Conservation (phyloP, 768 basidiomycete genomes). For the Russula griseocarnosa region DNA sequence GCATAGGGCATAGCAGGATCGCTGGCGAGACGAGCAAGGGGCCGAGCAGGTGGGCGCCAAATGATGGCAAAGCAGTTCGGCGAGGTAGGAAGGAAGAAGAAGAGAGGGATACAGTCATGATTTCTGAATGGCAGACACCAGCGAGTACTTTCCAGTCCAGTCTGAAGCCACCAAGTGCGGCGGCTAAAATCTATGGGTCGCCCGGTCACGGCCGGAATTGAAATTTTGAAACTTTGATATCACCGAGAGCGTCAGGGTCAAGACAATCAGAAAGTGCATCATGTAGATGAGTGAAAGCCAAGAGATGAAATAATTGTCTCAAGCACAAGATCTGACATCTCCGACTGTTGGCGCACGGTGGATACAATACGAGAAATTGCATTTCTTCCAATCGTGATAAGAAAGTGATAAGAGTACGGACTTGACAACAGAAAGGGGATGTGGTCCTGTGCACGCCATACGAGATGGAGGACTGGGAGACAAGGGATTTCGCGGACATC, state of each 20-base stretch:
- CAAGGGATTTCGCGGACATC: background rate
- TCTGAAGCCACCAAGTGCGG: background rate
- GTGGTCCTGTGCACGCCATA: constrained; percentile 1
- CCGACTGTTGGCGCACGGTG: background rate
- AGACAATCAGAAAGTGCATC: background rate
- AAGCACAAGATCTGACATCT: background rate
- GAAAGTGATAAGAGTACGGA: constrained; percentile 5
- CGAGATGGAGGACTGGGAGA: constrained; percentile 1
- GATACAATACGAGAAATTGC: background rate
- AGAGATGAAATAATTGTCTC: background rate
- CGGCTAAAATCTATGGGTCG: background rate
- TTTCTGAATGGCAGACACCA: background rate
- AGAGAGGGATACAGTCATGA: background rate
- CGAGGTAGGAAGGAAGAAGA: background rate
- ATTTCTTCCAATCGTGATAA: constrained; percentile 1
- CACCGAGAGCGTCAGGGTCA: too few relatives aligned
- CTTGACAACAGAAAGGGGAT: background rate
- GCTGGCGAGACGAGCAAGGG: background rate
- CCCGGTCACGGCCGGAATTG: background rate
- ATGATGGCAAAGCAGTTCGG: background rate
- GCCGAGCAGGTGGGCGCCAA: background rate
- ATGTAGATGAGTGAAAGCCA: background rate
- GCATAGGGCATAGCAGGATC: constrained; percentile 19
- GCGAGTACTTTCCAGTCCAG: constrained; percentile 6
- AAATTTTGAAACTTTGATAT: background rate